A percentile compares a stretch with the other conserved stretches of the same genome.
Evolutionary conservation across 129 eudicot species (phyloP).

Genomic region (Escallonia rubra): DNA sequence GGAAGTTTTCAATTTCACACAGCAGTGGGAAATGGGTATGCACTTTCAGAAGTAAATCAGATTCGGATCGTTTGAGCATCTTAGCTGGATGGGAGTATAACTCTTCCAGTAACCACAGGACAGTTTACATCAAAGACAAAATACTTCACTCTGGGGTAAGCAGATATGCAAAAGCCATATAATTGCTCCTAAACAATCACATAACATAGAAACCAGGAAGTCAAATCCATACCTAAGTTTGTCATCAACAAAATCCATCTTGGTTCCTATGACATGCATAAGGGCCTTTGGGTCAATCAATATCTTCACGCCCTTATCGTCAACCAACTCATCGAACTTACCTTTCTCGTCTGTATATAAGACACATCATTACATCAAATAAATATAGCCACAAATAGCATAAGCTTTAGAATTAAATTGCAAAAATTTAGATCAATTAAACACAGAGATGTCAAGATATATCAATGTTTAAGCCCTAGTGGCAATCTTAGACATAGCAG

Average conservation of each 20-base stretch:
- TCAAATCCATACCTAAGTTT: slow-evolving; percentile 50
- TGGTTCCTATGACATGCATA: slow-evolving; percentile 86
- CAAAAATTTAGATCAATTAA: neutral
- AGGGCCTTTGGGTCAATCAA: slow-evolving; percentile 80
- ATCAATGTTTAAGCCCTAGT: neutral
- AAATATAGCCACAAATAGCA: neutral
- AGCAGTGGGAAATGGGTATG: too few species aligned
- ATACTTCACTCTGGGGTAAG: too few species aligned
- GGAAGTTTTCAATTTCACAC: too few species aligned
- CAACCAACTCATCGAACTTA: slow-evolving; percentile 73
- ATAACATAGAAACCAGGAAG: too few species aligned
- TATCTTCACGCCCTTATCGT: slow-evolving; percentile 81
- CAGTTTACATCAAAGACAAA: too few species aligned
- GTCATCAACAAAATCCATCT: slow-evolving; percentile 86
- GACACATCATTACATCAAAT: slow-evolving; percentile 10
- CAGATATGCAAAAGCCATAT: too few species aligned
- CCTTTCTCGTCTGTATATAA: slow-evolving; percentile 60
- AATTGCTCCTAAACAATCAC: too few species aligned
- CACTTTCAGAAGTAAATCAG: too few species aligned
- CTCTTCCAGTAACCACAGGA: too few species aligned
- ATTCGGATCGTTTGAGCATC: too few species aligned
- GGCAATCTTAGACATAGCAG: too few species aligned
- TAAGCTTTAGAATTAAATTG: neutral
- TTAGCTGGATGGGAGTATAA: too few species aligned
- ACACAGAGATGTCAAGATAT: neutral